Conservation (phyloP, 208 protist species). For the Trypanosoma congolense region DNA sequence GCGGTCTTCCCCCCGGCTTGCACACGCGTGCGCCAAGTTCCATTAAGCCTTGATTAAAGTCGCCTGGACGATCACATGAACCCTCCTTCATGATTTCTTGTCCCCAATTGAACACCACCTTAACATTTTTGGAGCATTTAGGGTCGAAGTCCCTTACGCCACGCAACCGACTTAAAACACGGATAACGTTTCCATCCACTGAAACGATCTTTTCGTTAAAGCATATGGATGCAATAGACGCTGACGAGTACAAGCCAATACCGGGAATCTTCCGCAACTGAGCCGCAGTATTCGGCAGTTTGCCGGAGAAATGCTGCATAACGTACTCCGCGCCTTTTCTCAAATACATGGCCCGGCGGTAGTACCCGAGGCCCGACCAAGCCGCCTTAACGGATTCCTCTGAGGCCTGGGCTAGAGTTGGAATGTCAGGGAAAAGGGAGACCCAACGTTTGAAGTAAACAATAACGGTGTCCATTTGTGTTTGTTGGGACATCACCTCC, state of each 20-base stretch:
- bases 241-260: conserved; percentile 92
- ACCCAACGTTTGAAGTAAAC: conserved; percentile 89
- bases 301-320: conserved; percentile 31
- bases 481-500: conserved; percentile 95
- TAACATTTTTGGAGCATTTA: conserved; percentile 61
- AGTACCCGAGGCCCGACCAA: conserved; percentile 93
- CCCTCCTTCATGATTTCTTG: conserved; percentile 49
- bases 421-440: conserved; percentile 75
- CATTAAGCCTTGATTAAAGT: conserved; percentile 92
- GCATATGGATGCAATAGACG: conserved; percentile 88
- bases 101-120: conserved; percentile 44
- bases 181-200: conserved; percentile 93
- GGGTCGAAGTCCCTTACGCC: conserved; percentile 70
- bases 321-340: conserved; percentile 84
- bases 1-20: conserved; percentile 54
- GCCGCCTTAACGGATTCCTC: conserved; percentile 82
- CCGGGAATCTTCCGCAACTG: conserved; percentile 80
- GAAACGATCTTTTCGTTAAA: conserved; percentile 66
- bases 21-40: conserved; percentile 89
- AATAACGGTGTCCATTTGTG: conserved; percentile 89
- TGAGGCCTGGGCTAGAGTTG: conserved; percentile 58
- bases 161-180: conserved; percentile 82
- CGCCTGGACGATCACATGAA: conserved; percentile 35
- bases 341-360: conserved; percentile 83
- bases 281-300: conserved; percentile 32